Evolutionary conservation across 1,284 basidiomycete species (phyloP).

Genomic region (Apiotrichum montevideense): DNA sequence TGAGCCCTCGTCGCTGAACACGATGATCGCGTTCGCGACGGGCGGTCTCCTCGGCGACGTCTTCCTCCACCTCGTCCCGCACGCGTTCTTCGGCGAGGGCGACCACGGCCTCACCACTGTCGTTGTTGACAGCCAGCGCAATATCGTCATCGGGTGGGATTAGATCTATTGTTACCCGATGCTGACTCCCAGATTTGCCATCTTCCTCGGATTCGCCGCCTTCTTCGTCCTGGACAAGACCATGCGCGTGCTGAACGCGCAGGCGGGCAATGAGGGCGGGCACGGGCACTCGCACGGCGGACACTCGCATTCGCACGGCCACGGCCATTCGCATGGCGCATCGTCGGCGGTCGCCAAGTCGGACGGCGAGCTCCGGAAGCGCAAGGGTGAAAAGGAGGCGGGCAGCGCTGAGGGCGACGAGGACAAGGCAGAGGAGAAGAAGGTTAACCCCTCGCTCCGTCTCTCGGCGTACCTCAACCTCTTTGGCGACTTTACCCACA

Average conservation of each 20-base stretch:
- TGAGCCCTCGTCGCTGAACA: conserved; percentile 72
- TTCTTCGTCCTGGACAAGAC: conserved; percentile 90
- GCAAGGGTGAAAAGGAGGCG: conserved; percentile 27
- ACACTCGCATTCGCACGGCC: conserved; percentile 56
- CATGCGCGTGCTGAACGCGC: conserved; percentile 60
- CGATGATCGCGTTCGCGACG: conserved; percentile 64
- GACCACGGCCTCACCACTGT: conserved; percentile 60
- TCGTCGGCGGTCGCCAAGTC: conserved; percentile 25
- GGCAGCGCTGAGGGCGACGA: conserved; percentile 3
- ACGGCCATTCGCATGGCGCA: conserved; percentile 50
- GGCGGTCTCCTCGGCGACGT: conserved; percentile 84
- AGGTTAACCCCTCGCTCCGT: conserved; percentile 54
- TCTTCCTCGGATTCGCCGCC: conserved; percentile 74
- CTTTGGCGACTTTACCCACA: conserved; percentile 71
- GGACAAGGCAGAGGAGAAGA: conserved; percentile 18
- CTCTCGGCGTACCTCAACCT: conserved; percentile 82
- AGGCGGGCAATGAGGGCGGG: conserved; percentile 47
- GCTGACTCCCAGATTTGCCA: conserved; percentile 56
- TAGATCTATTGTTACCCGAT: not conserved
- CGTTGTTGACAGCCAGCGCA: conserved; percentile 79
- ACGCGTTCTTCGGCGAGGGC: conserved; percentile 81
- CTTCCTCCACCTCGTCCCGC: conserved; percentile 80
- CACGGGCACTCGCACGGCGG: conserved; percentile 51
- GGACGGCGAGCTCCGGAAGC: conserved; percentile 24
- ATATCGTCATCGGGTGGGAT: conserved; percentile 69